Percentiles rank a stretch among this genome's conserved stretches.
phyloP scores from a whole-genome alignment of 2,329 filamentous ascomycete genomes.

The Diaporthe australafricana region DNA sequence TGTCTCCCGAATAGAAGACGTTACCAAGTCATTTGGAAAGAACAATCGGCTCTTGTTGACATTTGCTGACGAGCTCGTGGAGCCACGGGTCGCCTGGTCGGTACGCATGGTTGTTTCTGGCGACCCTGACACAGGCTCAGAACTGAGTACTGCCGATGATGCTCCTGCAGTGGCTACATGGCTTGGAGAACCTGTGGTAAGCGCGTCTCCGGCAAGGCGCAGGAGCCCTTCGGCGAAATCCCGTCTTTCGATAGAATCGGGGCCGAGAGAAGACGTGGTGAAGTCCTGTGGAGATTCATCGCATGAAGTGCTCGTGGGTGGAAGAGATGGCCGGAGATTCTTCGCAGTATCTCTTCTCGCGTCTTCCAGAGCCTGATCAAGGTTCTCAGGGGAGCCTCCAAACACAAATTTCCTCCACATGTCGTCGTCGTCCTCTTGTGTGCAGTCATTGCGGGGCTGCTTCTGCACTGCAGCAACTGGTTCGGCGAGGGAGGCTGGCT shows the following conservation, averaged over 20 bases:
- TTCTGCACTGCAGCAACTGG: conserved; percentile 3
- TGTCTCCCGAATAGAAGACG: neutral
- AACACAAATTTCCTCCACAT: conserved; percentile 45
- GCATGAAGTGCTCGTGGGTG: conserved; percentile 15
- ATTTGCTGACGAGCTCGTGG: neutral
- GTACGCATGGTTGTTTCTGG: neutral
- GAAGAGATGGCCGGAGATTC: conserved; percentile 37
- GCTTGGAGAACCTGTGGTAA: conserved; percentile 31
- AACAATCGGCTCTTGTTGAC: neutral
- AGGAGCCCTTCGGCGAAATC: conserved; percentile 11
- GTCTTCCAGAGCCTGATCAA: conserved; percentile 39
- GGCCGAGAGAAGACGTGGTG: neutral
- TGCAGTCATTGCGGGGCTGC: neutral
- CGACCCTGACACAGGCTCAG: neutral
- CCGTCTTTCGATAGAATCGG: neutral
- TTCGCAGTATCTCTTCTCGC: conserved; percentile 40
- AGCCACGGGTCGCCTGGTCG: conserved; percentile 29
- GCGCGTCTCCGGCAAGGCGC: neutral
- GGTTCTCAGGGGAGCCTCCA: conserved; percentile 32
- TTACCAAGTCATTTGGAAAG: neutral
- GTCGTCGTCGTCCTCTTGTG: conserved; percentile 36
- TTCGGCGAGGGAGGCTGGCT: conserved; percentile 25
- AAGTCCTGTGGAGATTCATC: conserved; percentile 33
- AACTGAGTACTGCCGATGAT: neutral
- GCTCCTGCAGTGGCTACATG: conserved; percentile 28